Evolutionary conservation across 1,284 basidiomycete genomes (phyloP).

Genomic region (Ustilago sp.): DNA sequence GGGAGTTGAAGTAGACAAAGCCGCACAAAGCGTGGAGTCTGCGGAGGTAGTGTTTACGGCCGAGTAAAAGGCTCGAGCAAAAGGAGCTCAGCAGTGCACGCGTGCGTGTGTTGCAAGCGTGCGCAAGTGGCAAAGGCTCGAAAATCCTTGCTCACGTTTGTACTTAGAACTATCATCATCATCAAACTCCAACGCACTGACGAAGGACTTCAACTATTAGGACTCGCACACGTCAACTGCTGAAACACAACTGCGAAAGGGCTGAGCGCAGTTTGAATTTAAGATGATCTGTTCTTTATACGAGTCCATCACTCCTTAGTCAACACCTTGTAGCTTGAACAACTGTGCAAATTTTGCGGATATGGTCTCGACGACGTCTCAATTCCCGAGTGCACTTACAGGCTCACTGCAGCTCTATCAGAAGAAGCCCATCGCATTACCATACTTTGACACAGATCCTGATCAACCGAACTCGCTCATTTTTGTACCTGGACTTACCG

Average conservation of each 20-base stretch:
- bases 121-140: too few species aligned
- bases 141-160: too few species aligned
- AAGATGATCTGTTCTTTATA: neutral
- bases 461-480: slow-evolving; percentile 51
- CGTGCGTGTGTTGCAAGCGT: too few species aligned
- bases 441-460: slow-evolving; percentile 56
- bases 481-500: slow-evolving; percentile 61
- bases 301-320: neutral
- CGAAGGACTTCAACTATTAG: too few species aligned
- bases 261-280: slow-evolving; percentile 7
- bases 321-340: neutral
- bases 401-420: slow-evolving; percentile 54
- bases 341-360: neutral
- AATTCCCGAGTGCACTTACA: slow-evolving; percentile 13
- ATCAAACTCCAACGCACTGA: too few species aligned
- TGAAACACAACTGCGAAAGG: neutral
- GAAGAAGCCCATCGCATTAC: slow-evolving; percentile 42
- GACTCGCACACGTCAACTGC: slow-evolving; percentile 4
- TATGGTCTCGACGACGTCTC: slow-evolving; percentile 1
- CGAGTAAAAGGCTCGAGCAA: too few species aligned
- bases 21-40: too few species aligned
- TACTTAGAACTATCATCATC: too few species aligned
- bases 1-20: too few species aligned
- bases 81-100: too few species aligned
- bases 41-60: too few species aligned